These are phyloP conservation scores for Fragosphaeria purpurea DNA, from an alignment of 2,329 filamentous ascomycete genomes.

Conservation along the genomic window DNA sequence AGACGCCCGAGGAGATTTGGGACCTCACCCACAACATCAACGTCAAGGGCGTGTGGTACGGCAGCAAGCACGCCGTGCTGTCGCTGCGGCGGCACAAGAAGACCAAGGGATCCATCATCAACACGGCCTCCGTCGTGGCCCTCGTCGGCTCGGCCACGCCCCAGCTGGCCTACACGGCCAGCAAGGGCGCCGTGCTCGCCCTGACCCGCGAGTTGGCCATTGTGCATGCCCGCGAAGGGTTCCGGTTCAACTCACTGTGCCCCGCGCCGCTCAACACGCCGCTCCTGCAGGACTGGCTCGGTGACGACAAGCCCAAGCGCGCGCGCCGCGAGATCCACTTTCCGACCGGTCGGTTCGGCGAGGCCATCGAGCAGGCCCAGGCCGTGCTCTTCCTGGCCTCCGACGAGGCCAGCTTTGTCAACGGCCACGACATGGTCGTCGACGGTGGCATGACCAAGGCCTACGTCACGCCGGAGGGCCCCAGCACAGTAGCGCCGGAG, in stretches of 20 bases:
- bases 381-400: constrained; percentile 80
- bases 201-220: constrained; percentile 86
- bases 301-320: constrained; percentile 74
- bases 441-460: constrained; percentile 94
- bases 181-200: constrained; percentile 84
- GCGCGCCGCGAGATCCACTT: constrained; percentile 80
- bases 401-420: constrained; percentile 84
- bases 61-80: constrained; percentile 82
- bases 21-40: constrained; percentile 90
- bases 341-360: constrained; percentile 77
- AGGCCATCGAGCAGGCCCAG: constrained; percentile 88
- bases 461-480: constrained; percentile 63
- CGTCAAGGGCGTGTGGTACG: constrained; percentile 97
- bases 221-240: constrained; percentile 81
- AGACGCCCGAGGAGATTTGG: constrained; percentile 86
- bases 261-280: constrained; percentile 89
- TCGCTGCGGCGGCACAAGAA: constrained; percentile 73
- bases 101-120: constrained; percentile 73
- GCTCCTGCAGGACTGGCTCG: constrained; percentile 85
- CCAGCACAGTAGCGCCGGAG: constrained; percentile 39
- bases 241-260: constrained; percentile 83
- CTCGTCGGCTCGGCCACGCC: constrained; percentile 80
- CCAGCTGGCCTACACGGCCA: constrained; percentile 86
- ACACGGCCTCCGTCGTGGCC: constrained; percentile 83
- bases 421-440: constrained; percentile 85